Evolutionary conservation across 169 alveolate genomes (phyloP), one percentile per base, ranked within the genome.

Genomic region (Babesia ovata): DNA sequence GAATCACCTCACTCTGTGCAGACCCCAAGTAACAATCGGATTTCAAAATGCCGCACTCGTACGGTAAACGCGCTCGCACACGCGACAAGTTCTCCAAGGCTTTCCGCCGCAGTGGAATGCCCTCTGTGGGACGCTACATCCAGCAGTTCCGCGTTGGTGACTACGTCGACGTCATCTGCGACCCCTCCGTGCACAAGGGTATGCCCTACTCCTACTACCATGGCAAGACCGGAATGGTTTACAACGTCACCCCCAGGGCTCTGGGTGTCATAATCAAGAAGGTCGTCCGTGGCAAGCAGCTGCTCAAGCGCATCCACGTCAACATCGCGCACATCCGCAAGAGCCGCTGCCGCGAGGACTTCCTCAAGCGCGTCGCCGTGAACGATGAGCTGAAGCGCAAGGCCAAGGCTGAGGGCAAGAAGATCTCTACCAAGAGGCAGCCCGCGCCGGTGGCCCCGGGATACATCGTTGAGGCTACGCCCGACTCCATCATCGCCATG

Each of bases 131-230:
- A 52, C 94, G 96, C 84, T 95, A 93, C 91, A 86, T 97, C 93
- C 94, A 88, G 75, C 87, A 91, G 65, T 94, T 91, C 91, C 96
- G 94, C 86, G 94, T 94, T 19, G 99, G 99, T 9, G 99, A 97
- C 87, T 95, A 92, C 84, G 99, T 98, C 65, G 99, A 97, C 91
- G 95, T 98, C 67, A 92, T 95, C 28, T 96, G 95, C 78, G 99
- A 98, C 86, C 97, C 99, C 42, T 88, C 99, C 53, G 93, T 95
- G 73, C 99, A 97, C 92, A 96, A 96, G 91, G 99, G 99, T 39
- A 95, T 97, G 99, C 99, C 99, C 44, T 95, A 95, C 92, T 94
- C 96, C 52, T 96, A 89, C 91, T 98, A 97, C 94, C 99, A 98
- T 90, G 99, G 99, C 53, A 92, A 97, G 84, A 98, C 99, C 29